Conservation (phyloP, 768 basidiomycete genomes). For the Solioccasus polychromus region DNA sequence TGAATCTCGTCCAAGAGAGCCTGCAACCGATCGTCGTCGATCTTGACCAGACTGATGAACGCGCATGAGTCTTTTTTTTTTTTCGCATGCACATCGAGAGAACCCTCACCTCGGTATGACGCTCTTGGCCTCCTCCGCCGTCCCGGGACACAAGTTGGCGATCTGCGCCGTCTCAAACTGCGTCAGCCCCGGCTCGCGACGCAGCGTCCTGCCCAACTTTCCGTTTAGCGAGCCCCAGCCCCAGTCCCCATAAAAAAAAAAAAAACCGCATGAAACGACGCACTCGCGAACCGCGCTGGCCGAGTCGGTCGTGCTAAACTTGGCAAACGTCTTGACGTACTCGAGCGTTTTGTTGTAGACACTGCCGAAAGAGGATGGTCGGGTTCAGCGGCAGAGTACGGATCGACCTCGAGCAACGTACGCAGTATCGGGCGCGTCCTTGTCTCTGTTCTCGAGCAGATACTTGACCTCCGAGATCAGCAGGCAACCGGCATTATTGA, state of each 20-base stretch:
- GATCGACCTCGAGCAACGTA: slow-evolving; percentile 40
- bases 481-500: slow-evolving; percentile 88
- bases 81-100: not conserved
- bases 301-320: slow-evolving; percentile 83
- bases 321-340: slow-evolving; percentile 88
- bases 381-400: not conserved
- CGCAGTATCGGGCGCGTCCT: slow-evolving; percentile 86
- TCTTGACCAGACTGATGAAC: slow-evolving; percentile 66
- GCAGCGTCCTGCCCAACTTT: slow-evolving; percentile 61
- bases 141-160: slow-evolving; percentile 85
- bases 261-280: too few species aligned
- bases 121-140: slow-evolving; percentile 89
- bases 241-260: not conserved
- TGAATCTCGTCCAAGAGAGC: slow-evolving; percentile 83
- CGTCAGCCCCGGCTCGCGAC: slow-evolving; percentile 74
- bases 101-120: slow-evolving; percentile 73
- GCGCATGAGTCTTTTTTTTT: not conserved
- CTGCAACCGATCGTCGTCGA: slow-evolving; percentile 86
- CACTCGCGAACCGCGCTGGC: slow-evolving; percentile 87
- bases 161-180: slow-evolving; percentile 94
- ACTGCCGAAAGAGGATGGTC: slow-evolving; percentile 34
- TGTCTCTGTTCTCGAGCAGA: slow-evolving; percentile 81
- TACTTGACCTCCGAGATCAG: slow-evolving; percentile 93
- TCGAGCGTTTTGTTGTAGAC: slow-evolving; percentile 93
- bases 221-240: not conserved